Evolutionary conservation across 2,329 filamentous ascomycete species (phyloP).

Genomic region (Cephalotrichum gorgonifer): DNA sequence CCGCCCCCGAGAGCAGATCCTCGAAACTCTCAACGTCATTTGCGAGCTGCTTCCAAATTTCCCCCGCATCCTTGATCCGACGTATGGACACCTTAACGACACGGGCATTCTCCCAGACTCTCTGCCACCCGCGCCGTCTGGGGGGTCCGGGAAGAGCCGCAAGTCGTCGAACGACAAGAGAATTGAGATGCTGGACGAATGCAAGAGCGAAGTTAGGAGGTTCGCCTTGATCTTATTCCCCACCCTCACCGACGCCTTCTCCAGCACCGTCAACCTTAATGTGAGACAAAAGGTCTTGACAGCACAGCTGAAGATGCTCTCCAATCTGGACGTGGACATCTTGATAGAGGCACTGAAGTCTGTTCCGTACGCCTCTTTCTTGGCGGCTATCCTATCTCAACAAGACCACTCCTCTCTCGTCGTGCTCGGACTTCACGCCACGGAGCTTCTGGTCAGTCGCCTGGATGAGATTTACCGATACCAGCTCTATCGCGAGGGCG

Average conservation of each 20-base stretch:
- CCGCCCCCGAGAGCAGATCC: conserved; percentile 87
- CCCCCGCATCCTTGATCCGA: conserved; percentile 40
- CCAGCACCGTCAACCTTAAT: conserved; percentile 89
- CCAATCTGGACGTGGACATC: conserved; percentile 78
- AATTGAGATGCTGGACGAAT: conserved; percentile 69
- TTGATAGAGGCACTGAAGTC: conserved; percentile 75
- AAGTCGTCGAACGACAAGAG: conserved; percentile 59
- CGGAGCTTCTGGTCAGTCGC: conserved; percentile 75
- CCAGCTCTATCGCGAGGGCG: conserved; percentile 94
- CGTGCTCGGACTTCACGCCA: conserved; percentile 76
- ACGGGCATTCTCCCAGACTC: not conserved
- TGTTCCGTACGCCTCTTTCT: conserved; percentile 89
- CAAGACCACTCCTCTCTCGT: conserved; percentile 86
- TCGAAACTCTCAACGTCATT: conserved; percentile 94
- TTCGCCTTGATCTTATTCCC: conserved; percentile 91
- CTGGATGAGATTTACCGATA: conserved; percentile 85
- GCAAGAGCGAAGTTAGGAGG: conserved; percentile 76
- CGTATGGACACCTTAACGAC: conserved; percentile 7
- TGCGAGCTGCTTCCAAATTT: conserved; percentile 83
- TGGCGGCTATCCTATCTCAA: conserved; percentile 90
- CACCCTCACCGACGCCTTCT: conserved; percentile 91
- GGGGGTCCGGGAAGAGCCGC: not conserved
- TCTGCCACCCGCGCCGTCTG: not conserved
- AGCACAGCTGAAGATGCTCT: conserved; percentile 97
- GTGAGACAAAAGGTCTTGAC: conserved; percentile 92